Evolutionary conservation across 164 flowering plant genomes (phyloP).

Genomic region (Cinnamomum chago): DNA sequence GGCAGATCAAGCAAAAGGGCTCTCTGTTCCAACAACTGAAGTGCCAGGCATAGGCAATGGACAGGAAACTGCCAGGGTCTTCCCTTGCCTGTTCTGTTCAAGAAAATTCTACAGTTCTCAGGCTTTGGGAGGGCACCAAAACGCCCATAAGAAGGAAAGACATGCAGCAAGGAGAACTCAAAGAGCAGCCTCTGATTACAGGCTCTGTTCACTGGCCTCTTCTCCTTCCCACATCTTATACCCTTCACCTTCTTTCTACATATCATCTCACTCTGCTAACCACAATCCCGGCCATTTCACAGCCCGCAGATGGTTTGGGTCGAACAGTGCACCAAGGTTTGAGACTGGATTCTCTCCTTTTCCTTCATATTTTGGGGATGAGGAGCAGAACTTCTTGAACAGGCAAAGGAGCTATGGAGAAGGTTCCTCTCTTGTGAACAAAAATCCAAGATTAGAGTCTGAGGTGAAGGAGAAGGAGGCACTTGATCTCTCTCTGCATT

Average conservation of each 20-base stretch:
- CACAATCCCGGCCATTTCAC: slow-evolving; percentile 31
- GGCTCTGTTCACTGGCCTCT: slow-evolving; percentile 21
- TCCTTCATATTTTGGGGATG: slow-evolving; percentile 24
- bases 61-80: slow-evolving; percentile 39
- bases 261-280: slow-evolving; percentile 50
- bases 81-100: slow-evolving; percentile 76
- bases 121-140: slow-evolving; percentile 93
- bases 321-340: slow-evolving; percentile 50
- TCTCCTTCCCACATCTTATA: slow-evolving; percentile 22
- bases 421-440: slow-evolving; percentile 3
- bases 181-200: slow-evolving; percentile 36
- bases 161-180: slow-evolving; percentile 69
- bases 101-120: slow-evolving; percentile 89
- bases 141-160: slow-evolving; percentile 92
- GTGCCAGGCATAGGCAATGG: background rate
- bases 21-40: background rate
- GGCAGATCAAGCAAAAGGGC: slow-evolving; percentile 11
- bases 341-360: slow-evolving; percentile 26
- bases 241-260: slow-evolving; percentile 42
- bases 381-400: slow-evolving; percentile 35
- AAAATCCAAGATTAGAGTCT: slow-evolving; percentile 12
- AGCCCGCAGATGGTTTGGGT: slow-evolving; percentile 35
- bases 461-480: slow-evolving; percentile 23
- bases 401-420: slow-evolving; percentile 36
- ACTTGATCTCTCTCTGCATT: slow-evolving; percentile 39